Base-by-base conservation (phyloP, 352 stramenopile genomes). In the Phytopythium helicoides region DNA sequence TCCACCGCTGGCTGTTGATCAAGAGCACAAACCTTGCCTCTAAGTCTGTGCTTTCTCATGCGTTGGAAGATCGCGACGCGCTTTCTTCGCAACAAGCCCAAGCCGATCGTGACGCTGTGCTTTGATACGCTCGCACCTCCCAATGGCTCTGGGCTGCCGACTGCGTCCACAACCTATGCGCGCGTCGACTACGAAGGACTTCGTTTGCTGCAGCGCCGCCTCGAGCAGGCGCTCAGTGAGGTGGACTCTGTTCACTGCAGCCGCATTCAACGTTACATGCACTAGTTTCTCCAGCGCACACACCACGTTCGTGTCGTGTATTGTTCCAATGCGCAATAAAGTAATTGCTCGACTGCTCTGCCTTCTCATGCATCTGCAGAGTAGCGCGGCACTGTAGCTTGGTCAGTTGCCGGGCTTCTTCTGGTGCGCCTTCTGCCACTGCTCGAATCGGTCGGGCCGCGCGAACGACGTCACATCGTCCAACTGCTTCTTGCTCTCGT, bases 401-500 rank as follows among this genome's bases (percentile, higher is more conserved):
- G 6, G 9, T 48, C 41, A 48, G 23, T 48, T 48, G 5, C 21
- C 15, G 25, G 41, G 16, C 28, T n/a, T 9, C 42, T 23, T 49
- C 11, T 49, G 42, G 7, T 51, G 22, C 19, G 18, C n/a, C 15
- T 16, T 37, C 21, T 18, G 2, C 39, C 49, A 47, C 37, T 40
- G 40, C 48, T 66, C 63, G 36, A 64, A 56, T 23, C 76, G 56
- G 36, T 75, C 71, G 25, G 67, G 68, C 52, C 76, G 75, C 14
- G 68, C 68, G 53, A 91, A 89, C 52, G 71, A 66, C n/a, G 85
- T 94, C 54, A 93, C 68, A 38, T 91, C 69, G 21, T 92, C 77
- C 47, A 92, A 52, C 54, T 91, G 77, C 60, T 87, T 68, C 66
- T 92, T 83, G 10, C 71, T 76, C 37, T 90, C 82, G 3, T 68